Base-by-base conservation (phyloP, 495 filamentous ascomycete genomes). In the Xylaria nigripes region DNA sequence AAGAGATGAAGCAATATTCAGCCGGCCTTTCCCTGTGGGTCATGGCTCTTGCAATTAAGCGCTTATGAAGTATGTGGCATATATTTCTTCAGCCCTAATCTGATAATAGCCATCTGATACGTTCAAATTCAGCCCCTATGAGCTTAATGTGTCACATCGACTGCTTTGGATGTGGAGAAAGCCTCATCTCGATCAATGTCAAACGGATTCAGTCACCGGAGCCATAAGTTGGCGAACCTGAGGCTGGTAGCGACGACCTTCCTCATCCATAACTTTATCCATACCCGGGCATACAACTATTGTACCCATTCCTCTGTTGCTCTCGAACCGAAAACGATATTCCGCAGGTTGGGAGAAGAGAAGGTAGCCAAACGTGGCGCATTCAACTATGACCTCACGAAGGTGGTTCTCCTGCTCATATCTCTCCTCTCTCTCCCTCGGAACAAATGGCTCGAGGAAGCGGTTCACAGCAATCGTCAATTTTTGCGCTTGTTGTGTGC, bases 351-450 rank as follows among this genome's bases (percentile, higher is more conserved):
- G 62, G 12, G 70, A 72, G 16, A 71, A 62, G 13, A 70, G 47
- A 6, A 67, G 19, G 48, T 71, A 71, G 15, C 65, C 68, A 48
- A 70, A 62, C 48, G 60, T 62, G 50, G 61, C 55, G 22, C 56
- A 64, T 49, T 72, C 67, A 3, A 45, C 51, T 12, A 71, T 66
- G 27, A 72, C 61, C 18, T 60, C 63, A 44, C 62, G 57, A 1
- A 71, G 57, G 23, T 71, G 60, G 19, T 57, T 65, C 32, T 65
- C 59, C 48, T 72, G 70, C 54, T 68, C 68, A 34, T 58, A 64
- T n/a, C 66, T 50, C 13, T 48, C 51, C n/a, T 59, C 38, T 10
- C 63, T 58, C 42, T 62, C 60, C 7, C 48, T 48, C 3, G 55
- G 38, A 7, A 65, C 62, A 51, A 71, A 71, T 38, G 61, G 56